Evolutionary conservation across 1,284 basidiomycete genomes (phyloP).

Genomic region (Tylopilus sp.): DNA sequence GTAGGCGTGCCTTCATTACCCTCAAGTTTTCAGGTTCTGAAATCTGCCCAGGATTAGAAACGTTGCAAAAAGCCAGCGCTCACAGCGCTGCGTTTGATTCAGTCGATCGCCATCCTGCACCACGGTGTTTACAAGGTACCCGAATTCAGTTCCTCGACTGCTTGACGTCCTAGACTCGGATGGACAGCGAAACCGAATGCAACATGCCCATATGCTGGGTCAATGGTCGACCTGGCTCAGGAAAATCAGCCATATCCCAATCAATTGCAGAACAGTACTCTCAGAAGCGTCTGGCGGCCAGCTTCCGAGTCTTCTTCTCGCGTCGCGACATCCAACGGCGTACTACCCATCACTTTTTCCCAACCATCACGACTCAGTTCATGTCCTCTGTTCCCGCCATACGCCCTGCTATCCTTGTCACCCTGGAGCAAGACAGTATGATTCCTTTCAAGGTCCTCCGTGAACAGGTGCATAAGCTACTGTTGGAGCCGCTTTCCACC

Average conservation of each 20-base stretch:
- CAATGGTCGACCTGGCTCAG: slow-evolving; percentile 27
- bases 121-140: no score
- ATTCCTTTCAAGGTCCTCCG: no score
- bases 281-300: slow-evolving; percentile 23
- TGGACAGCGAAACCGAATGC: slow-evolving; percentile 5
- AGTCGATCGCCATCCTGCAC: no score
- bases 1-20: background rate
- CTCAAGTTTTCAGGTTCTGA: no score
- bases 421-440: no score
- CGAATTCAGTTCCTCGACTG: no score
- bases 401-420: slow-evolving; percentile 9
- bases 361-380: slow-evolving; percentile 25
- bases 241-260: slow-evolving; percentile 28
- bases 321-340: slow-evolving; percentile 25
- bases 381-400: slow-evolving; percentile 16
- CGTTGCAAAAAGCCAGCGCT: no score
- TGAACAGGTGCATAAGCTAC: no score
- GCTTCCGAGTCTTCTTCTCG: slow-evolving; percentile 35
- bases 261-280: slow-evolving; percentile 17
- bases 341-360: slow-evolving; percentile 20
- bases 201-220: slow-evolving; percentile 18
- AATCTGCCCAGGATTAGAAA: no score
- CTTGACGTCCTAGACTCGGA: slow-evolving; percentile 14
- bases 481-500: no score
- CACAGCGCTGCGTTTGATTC: no score